Evolutionary conservation across 1,284 basidiomycete genomes (phyloP).

Genomic region (Microbotryum lychnidis-dioicae): DNA sequence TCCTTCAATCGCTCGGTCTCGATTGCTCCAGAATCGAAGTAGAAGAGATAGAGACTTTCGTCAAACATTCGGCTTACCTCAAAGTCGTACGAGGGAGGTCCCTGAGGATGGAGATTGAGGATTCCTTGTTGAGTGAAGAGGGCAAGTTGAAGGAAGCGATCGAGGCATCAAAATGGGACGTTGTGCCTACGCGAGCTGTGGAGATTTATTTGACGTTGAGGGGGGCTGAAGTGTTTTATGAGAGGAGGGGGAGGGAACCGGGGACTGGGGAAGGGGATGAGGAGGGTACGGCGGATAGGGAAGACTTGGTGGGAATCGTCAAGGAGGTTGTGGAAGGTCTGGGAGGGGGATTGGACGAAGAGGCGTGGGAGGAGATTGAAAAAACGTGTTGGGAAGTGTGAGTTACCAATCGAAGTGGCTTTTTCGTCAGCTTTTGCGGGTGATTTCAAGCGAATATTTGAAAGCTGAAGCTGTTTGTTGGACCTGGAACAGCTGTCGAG

Average conservation of each 20-base stretch:
- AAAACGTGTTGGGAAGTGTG: conserved; percentile 72
- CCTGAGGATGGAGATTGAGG: conserved; percentile 53
- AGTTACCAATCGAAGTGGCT: conserved; percentile 35
- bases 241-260: conserved; percentile 42
- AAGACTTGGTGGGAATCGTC: conserved; percentile 10
- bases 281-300: conserved; percentile 7
- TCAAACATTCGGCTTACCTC: conserved; percentile 80
- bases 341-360: not conserved
- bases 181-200: conserved; percentile 15
- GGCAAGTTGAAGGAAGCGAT: conserved; percentile 44
- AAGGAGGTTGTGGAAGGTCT: conserved; percentile 19
- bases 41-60: conserved; percentile 64
- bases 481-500: conserved; percentile 16
- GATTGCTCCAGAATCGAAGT: conserved; percentile 42
- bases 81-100: conserved; percentile 64
- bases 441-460: not conserved
- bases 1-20: conserved; percentile 36
- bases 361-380: conserved; percentile 49
- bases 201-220: conserved; percentile 42
- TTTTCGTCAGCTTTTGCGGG: conserved; percentile 8
- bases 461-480: too few species aligned
- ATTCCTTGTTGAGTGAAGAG: not conserved
- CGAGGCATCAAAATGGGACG: conserved; percentile 46
- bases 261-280: conserved; percentile 36
- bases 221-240: conserved; percentile 43